Evolutionary conservation across 129 eudicot species (phyloP).

Genomic region (Arctium lappa): DNA sequence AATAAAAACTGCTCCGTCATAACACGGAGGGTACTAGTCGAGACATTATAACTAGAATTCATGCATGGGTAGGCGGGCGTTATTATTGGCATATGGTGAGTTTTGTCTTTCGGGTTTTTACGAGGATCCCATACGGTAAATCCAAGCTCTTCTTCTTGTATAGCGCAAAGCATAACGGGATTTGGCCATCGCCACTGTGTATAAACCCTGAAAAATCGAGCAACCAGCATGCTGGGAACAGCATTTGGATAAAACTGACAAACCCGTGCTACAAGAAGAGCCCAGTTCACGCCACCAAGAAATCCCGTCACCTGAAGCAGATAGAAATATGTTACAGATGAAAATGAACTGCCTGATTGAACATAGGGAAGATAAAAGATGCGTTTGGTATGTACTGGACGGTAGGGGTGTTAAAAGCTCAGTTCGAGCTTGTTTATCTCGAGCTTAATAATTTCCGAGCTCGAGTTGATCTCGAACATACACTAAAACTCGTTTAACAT

Average conservation of each 20-base stretch:
- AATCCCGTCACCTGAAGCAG: slow-evolving; percentile 82
- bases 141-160: slow-evolving; percentile 78
- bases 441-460: too few species aligned
- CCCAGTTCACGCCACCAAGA: slow-evolving; percentile 99
- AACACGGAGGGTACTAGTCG: slow-evolving; percentile 84
- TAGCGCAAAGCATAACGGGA: slow-evolving; percentile 91
- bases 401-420: too few species aligned
- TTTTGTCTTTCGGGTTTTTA: slow-evolving; percentile 71
- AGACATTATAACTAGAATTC: slow-evolving; percentile 95
- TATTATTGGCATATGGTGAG: slow-evolving; percentile 91
- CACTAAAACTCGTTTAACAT: too few species aligned
- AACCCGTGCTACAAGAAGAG: slow-evolving; percentile 83
- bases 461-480: too few species aligned
- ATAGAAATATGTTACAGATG: not conserved
- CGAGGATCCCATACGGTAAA: slow-evolving; percentile 92
- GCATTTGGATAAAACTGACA: slow-evolving; percentile 93
- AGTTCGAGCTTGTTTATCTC: too few species aligned
- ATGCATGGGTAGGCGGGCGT: slow-evolving; percentile 98
- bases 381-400: too few species aligned
- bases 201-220: slow-evolving; percentile 83
- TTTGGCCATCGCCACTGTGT: slow-evolving; percentile 98
- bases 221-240: slow-evolving; percentile 82
- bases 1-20: slow-evolving; percentile 82
- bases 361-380: too few species aligned
- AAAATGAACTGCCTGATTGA: too few species aligned